Evolutionary conservation across 768 basidiomycete genomes (phyloP).

Genomic region (Clathrus columnatus): DNA sequence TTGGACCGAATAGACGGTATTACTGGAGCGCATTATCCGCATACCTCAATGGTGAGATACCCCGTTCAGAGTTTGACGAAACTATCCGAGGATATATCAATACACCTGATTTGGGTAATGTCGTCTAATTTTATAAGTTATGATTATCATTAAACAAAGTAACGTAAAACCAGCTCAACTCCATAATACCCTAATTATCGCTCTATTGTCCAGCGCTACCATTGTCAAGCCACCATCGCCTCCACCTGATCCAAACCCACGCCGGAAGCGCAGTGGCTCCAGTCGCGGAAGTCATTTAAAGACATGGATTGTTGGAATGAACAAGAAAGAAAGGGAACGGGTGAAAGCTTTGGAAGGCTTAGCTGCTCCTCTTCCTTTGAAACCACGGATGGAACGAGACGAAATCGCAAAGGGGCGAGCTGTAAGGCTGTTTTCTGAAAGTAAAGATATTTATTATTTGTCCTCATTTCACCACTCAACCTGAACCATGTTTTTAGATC

Average conservation of each 20-base stretch:
- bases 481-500: slow-evolving; percentile 36
- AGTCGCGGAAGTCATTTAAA: slow-evolving; percentile 60
- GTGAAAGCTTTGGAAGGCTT: slow-evolving; percentile 40
- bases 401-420: slow-evolving; percentile 67
- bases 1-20: slow-evolving; percentile 1
- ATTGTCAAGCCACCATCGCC: slow-evolving; percentile 61
- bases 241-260: slow-evolving; percentile 56
- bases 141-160: slow-evolving; percentile 8
- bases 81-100: slow-evolving; percentile 53
- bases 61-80: slow-evolving; percentile 71
- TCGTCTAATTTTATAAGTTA: background rate
- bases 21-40: slow-evolving; percentile 61
- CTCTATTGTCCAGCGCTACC: slow-evolving; percentile 70
- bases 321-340: slow-evolving; percentile 68
- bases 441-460: slow-evolving; percentile 43
- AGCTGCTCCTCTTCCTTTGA: slow-evolving; percentile 33
- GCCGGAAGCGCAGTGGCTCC: slow-evolving; percentile 53
- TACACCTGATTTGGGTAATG: slow-evolving; percentile 42
- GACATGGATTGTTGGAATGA: slow-evolving; percentile 63
- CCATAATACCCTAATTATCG: slow-evolving; percentile 78
- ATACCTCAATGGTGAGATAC: slow-evolving; percentile 60
- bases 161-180: slow-evolving; percentile 48
- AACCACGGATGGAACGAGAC: slow-evolving; percentile 43
- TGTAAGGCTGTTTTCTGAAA: slow-evolving; percentile 52
- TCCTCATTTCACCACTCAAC: background rate